A percentile compares a stretch with the other conserved stretches of the same genome.
Conservation (phyloP, 75 land plant genomes). For the Azolla pinnata region DNA sequence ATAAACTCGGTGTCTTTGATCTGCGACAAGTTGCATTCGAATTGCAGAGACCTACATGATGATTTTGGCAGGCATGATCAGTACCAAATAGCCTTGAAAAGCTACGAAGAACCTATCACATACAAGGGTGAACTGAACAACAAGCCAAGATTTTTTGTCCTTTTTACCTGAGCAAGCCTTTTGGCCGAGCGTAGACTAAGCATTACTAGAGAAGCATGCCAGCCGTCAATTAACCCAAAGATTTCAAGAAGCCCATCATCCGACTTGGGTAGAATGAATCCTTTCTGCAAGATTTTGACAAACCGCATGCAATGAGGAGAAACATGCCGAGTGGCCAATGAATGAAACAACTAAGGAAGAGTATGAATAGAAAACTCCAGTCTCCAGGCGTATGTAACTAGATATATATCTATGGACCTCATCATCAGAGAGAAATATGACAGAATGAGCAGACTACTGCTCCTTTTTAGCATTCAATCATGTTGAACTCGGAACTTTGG, state of each 20-base stretch:
- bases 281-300: constrained; percentile 39
- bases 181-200: constrained; percentile 66
- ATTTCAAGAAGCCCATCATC: constrained; percentile 95
- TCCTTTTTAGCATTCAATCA: no score
- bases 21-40: constrained; percentile 55
- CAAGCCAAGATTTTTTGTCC: background rate
- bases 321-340: no score
- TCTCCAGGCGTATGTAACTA: no score
- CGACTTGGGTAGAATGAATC: constrained; percentile 62
- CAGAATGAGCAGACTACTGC: no score
- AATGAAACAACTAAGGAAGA: no score
- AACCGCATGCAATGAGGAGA: background rate
- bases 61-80: background rate
- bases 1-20: constrained; percentile 37
- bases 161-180: constrained; percentile 89
- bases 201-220: constrained; percentile 95
- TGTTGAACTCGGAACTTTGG: no score
- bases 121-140: background rate
- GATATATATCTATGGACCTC: no score
- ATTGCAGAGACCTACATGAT: constrained; percentile 59
- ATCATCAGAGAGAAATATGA: no score
- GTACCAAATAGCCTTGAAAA: background rate
- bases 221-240: constrained; percentile 87
- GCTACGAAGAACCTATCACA: background rate
- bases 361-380: no score